Percentiles rank a stretch among this genome's conserved stretches.
These are phyloP conservation scores for Penicillium psychrofluorescens DNA, from an alignment of 495 filamentous ascomycete genomes.

Conservation along the genomic window DNA sequence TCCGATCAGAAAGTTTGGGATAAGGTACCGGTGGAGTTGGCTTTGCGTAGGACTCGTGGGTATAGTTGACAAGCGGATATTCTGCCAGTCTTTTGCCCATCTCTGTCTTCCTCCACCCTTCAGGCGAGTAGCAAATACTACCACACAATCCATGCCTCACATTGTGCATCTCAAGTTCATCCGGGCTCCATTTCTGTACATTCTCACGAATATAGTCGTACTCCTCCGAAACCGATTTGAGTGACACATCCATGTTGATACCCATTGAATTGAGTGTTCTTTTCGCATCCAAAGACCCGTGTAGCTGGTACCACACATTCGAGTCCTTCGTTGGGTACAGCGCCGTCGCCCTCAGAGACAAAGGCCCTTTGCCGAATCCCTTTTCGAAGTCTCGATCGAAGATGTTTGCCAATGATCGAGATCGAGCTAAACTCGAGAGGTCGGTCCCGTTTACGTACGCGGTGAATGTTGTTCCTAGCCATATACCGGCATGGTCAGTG, in stretches of 20 bases:
- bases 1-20: constrained; percentile 4
- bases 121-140: constrained; percentile 25
- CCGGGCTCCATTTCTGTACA: constrained; percentile 17
- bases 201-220: constrained; percentile 20
- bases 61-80: constrained; percentile 18
- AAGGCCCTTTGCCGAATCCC: constrained; percentile 13
- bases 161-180: constrained; percentile 30
- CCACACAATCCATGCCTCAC: constrained; percentile 21
- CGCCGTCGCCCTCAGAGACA: constrained; percentile 14
- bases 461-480: constrained; percentile 15
- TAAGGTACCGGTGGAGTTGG: constrained; percentile 12
- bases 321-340: constrained; percentile 21
- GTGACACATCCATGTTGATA: constrained; percentile 11
- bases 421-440: constrained; percentile 2
- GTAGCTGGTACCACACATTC: constrained; percentile 25
- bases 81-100: constrained; percentile 17
- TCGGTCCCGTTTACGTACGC: constrained; percentile 12
- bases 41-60: constrained; percentile 12
- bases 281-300: constrained; percentile 21
- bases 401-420: constrained; percentile 6
- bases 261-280: constrained; percentile 16
- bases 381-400: constrained; percentile 16
- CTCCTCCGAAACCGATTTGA: constrained; percentile 2
- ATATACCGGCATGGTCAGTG: constrained; percentile 19
- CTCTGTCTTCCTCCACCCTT: constrained; percentile 24